A percentile compares a stretch with the other conserved stretches of the same genome.
These are phyloP conservation scores for Cryptococcus jaspeensis DNA, from an alignment of 1,284 basidiomycete genomes.

Conservation along the genomic window DNA sequence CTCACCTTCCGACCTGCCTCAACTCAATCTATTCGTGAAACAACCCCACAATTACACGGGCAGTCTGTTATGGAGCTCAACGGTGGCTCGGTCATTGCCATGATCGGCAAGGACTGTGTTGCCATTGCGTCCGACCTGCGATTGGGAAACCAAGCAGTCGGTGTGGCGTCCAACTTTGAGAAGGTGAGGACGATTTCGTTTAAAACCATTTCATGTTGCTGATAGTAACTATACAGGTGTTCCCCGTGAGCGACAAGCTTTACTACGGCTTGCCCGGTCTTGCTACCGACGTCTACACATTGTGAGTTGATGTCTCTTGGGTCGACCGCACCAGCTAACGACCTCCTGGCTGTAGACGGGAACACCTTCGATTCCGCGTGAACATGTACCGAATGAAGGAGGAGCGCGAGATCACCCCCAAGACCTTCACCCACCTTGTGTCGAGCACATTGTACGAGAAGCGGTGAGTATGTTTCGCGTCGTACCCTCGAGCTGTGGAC, in stretches of 20 bases:
- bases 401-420: conserved; percentile 92
- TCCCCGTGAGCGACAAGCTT: conserved; percentile 88
- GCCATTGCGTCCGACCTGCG: conserved; percentile 95
- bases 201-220: not conserved
- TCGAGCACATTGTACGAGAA: conserved; percentile 97
- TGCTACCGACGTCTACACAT: conserved; percentile 86
- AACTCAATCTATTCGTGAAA: not conserved
- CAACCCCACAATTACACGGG: not conserved
- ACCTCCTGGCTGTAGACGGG: conserved; percentile 59
- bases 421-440: conserved; percentile 93
- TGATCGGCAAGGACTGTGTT: conserved; percentile 98
- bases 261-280: conserved; percentile 91
- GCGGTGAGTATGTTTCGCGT: conserved; percentile 54
- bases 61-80: conserved; percentile 51
- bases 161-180: conserved; percentile 89
- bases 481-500: not conserved
- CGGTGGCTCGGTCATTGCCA: conserved; percentile 91
- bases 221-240: conserved; percentile 63
- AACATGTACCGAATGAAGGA: conserved; percentile 99
- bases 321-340: not conserved
- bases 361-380: conserved; percentile 86
- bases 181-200: conserved; percentile 67
- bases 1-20: not conserved
- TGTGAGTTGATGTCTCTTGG: conserved; percentile 58
- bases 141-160: conserved; percentile 84